Conservation (phyloP, 768 basidiomycete species). For the Macrocybe gigantea region DNA sequence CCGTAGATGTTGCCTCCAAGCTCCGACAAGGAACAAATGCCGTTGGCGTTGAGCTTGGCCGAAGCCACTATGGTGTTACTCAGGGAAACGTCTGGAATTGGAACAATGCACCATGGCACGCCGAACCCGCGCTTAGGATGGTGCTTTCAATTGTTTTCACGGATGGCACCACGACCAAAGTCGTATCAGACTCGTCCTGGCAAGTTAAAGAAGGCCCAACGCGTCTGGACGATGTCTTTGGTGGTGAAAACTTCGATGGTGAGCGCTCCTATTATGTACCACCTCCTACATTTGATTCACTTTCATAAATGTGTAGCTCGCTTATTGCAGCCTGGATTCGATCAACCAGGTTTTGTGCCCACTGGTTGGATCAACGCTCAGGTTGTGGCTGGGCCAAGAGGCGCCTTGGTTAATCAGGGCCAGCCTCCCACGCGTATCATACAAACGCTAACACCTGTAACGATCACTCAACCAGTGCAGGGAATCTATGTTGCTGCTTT, state of each 20-base stretch:
- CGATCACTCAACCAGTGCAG: constrained; percentile 16
- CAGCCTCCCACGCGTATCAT: constrained; percentile 19
- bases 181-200: constrained; percentile 17
- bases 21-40: constrained; percentile 14
- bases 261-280: background rate
- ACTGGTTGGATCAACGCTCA: constrained; percentile 15
- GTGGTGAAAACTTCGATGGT: constrained; percentile 26
- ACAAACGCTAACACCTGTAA: constrained; percentile 14
- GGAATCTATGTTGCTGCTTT: constrained; percentile 19
- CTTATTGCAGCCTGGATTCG: constrained; percentile 14
- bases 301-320: constrained; percentile 11
- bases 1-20: constrained; percentile 16
- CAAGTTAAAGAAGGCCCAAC: constrained; percentile 20
- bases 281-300: background rate
- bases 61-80: constrained; percentile 22
- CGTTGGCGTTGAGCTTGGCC: constrained; percentile 19
- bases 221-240: constrained; percentile 22
- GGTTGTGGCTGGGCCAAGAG: constrained; percentile 14
- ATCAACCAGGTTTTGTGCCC: constrained; percentile 13
- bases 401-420: constrained; percentile 14
- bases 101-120: constrained; percentile 23
- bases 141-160: constrained; percentile 18
- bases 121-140: constrained; percentile 17
- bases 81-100: constrained; percentile 26
- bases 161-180: constrained; percentile 16